phyloP scores from a whole-genome alignment of 139 green algal species.

The Coelastrella sp. region DNA sequence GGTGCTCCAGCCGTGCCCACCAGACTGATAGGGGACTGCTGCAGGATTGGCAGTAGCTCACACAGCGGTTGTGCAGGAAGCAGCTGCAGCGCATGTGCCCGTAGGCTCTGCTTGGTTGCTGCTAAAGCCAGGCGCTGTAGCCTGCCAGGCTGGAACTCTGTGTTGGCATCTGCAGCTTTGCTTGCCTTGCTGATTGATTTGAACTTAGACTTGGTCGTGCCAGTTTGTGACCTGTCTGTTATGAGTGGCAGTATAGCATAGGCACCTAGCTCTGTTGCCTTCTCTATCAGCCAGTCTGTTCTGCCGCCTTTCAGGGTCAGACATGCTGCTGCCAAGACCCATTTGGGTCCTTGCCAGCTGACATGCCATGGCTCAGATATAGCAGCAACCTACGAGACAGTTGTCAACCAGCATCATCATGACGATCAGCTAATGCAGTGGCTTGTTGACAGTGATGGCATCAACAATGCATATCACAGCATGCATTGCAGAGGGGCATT shows the following conservation, averaged over 20 bases:
- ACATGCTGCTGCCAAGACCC: constrained; percentile 77
- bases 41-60: constrained; percentile 32
- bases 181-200: background rate
- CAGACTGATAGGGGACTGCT: constrained; percentile 44
- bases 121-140: constrained; percentile 85
- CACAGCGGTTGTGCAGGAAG: constrained; percentile 52
- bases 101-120: constrained; percentile 91
- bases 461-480: no score
- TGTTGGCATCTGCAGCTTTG: constrained; percentile 2
- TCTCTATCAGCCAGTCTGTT: constrained; percentile 94
- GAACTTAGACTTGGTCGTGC: constrained; percentile 51
- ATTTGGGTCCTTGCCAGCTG: constrained; percentile 52
- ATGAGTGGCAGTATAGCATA: constrained; percentile 78
- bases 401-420: background rate
- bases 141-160: constrained; percentile 47
- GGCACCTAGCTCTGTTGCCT: constrained; percentile 89
- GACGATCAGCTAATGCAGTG: background rate
- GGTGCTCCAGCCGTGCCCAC: constrained; percentile 68
- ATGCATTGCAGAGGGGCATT: no score
- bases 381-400: constrained; percentile 37
- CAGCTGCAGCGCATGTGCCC: constrained; percentile 72
- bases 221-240: constrained; percentile 67
- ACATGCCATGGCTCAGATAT: background rate
- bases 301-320: constrained; percentile 87
- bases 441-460: background rate